Evolutionary conservation across 2,329 filamentous ascomycete genomes (phyloP).

Genomic region (Botrytis medusae): DNA sequence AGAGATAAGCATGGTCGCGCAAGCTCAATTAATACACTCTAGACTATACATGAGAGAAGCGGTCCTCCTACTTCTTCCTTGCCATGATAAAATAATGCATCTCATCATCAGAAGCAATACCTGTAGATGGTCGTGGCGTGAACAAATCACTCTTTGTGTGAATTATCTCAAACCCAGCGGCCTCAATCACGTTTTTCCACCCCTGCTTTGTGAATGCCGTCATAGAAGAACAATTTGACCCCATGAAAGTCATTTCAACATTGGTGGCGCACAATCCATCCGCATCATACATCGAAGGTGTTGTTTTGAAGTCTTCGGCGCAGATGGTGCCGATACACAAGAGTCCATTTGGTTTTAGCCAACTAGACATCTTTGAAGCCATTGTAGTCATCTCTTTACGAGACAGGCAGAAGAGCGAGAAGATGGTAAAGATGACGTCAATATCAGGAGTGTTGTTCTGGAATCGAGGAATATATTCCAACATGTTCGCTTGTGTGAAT

Average conservation of each 20-base stretch:
- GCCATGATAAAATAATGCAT: slow-evolving; percentile 20
- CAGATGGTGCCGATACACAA: slow-evolving; percentile 26
- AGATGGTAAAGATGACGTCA: slow-evolving; percentile 24
- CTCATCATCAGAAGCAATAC: slow-evolving; percentile 13
- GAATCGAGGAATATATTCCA: slow-evolving; percentile 21
- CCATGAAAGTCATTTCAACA: slow-evolving; percentile 28
- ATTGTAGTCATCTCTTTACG: slow-evolving; percentile 24
- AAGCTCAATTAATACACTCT: neutral
- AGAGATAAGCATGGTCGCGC: neutral
- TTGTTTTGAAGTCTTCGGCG: slow-evolving; percentile 18
- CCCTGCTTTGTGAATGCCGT: slow-evolving; percentile 20
- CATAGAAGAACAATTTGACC: slow-evolving; percentile 19
- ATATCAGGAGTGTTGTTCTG: slow-evolving; percentile 2
- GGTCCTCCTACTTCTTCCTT: neutral
- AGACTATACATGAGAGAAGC: neutral
- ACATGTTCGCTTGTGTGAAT: slow-evolving; percentile 27
- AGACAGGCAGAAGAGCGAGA: slow-evolving; percentile 26
- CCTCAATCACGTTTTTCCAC: slow-evolving; percentile 13
- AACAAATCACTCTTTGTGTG: slow-evolving; percentile 17
- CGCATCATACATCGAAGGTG: slow-evolving; percentile 21
- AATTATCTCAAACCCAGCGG: slow-evolving; percentile 19
- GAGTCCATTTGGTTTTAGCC: slow-evolving; percentile 26
- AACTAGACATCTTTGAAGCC: slow-evolving; percentile 24
- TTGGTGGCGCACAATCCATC: slow-evolving; percentile 25
- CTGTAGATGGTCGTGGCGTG: neutral